These are phyloP conservation scores for Pseudopediastrum boryanum DNA, from an alignment of 139 green algal genomes.

Conservation along the genomic window DNA sequence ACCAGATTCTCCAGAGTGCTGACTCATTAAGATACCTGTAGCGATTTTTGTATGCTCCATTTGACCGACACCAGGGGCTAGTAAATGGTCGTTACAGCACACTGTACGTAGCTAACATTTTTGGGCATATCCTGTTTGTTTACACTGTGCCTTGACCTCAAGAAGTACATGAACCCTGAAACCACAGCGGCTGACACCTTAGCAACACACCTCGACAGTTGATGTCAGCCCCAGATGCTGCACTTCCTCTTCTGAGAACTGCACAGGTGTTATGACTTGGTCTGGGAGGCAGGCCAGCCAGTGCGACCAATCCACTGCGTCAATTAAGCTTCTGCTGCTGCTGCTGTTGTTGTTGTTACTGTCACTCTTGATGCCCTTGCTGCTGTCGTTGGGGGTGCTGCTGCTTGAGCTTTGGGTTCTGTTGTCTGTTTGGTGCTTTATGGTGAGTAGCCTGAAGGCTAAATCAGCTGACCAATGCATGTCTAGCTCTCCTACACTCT, in stretches of 20 bases:
- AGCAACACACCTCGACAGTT: constrained; percentile 14
- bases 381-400: no score
- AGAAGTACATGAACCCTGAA: background rate
- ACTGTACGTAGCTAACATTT: no score
- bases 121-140: no score
- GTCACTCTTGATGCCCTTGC: background rate
- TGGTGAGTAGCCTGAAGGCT: constrained; percentile 26
- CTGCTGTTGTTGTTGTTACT: background rate
- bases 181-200: background rate
- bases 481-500: constrained; percentile 7
- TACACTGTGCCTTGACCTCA: no score
- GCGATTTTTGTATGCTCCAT: no score
- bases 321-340: background rate
- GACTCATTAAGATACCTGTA: no score
- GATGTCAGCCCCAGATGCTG: constrained; percentile 26
- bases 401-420: no score
- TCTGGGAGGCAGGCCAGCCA: constrained; percentile 17
- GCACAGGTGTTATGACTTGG: background rate
- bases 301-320: background rate
- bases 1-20: no score
- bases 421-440: no score
- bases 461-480: constrained; percentile 36
- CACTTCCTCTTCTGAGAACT: constrained; percentile 28
- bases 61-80: no score
- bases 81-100: no score